Conservation (phyloP, 1,284 basidiomycete genomes). For the Trichosporon sp. region DNA sequence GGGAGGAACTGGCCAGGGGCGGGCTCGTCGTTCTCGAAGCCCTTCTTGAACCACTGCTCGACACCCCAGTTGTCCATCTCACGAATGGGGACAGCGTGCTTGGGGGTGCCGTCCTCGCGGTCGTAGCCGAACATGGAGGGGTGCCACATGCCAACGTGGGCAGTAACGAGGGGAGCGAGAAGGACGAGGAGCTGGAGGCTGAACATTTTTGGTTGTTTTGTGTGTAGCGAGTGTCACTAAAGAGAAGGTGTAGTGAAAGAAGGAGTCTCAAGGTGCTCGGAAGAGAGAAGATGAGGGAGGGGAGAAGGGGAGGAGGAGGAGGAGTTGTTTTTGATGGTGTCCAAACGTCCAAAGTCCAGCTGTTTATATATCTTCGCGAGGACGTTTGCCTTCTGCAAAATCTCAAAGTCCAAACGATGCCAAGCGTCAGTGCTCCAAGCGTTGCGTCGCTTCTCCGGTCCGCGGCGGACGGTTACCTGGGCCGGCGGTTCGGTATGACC, state of each 20-base stretch:
- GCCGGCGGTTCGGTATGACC: neutral
- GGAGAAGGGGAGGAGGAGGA: neutral
- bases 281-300: neutral
- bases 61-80: slow-evolving; percentile 1
- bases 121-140: slow-evolving; percentile 6
- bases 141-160: slow-evolving; percentile 5
- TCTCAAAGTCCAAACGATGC: neutral
- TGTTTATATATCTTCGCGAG: neutral
- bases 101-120: neutral
- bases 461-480: neutral
- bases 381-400: neutral
- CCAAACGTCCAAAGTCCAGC: neutral
- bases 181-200: neutral
- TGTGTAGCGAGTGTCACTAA: neutral
- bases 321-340: neutral
- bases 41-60: slow-evolving; percentile 13
- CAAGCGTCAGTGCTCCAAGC: neutral
- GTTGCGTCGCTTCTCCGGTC: neutral
- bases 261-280: neutral
- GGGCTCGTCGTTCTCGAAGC: neutral
- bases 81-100: slow-evolving; percentile 5
- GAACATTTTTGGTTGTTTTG: neutral
- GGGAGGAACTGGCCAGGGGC: slow-evolving; percentile 7
- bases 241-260: neutral
- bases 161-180: neutral